Evolutionary conservation across 345 rosid genomes (phyloP).

Genomic region (Camelina neglecta): DNA sequence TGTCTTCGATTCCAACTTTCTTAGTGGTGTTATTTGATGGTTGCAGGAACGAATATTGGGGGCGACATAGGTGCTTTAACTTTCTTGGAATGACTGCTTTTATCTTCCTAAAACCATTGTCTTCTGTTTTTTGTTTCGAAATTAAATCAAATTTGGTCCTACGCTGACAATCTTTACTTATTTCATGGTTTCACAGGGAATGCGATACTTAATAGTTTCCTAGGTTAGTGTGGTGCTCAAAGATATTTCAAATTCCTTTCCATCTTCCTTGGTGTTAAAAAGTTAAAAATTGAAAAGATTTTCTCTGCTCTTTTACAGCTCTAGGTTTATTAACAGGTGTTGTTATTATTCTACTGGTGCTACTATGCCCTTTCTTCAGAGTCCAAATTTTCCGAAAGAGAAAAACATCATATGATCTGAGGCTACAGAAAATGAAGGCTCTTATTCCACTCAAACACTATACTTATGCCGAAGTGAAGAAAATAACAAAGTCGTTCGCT

Average conservation of each 20-base stretch:
- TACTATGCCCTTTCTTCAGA: background rate
- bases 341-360: background rate
- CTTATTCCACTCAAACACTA: constrained; percentile 10
- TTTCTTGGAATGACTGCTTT: too few species aligned
- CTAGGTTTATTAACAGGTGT: background rate
- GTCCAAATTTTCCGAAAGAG: background rate
- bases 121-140: too few species aligned
- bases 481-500: constrained; percentile 6
- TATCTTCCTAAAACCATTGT: too few species aligned
- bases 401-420: background rate
- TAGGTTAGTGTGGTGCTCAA: background rate
- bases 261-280: background rate
- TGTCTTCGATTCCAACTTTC: too few species aligned
- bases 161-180: background rate
- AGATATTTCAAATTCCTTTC: background rate
- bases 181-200: background rate
- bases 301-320: constrained; percentile 3
- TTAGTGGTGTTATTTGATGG: too few species aligned
- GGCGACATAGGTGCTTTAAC: too few species aligned
- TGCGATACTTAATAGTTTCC: too few species aligned
- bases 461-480: background rate
- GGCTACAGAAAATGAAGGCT: background rate
- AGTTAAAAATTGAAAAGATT: background rate
- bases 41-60: too few species aligned
- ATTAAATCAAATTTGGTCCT: background rate